Evolutionary conservation across 1,284 basidiomycete genomes (phyloP).

Genomic region (Amylostereum areolatum): DNA sequence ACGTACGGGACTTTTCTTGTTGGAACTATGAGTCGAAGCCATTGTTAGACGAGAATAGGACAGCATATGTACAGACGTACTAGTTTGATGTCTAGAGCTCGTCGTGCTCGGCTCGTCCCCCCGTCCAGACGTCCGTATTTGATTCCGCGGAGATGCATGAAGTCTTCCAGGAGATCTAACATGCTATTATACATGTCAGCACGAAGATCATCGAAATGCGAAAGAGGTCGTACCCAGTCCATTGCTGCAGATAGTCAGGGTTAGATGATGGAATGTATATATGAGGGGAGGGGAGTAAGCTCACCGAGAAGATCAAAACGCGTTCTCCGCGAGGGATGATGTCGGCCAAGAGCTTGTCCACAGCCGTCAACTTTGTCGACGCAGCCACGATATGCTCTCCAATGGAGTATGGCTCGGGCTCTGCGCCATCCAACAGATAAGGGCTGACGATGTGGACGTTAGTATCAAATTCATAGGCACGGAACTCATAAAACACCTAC

Average conservation of each 20-base stretch:
- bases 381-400: slow-evolving; percentile 53
- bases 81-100: slow-evolving; percentile 50
- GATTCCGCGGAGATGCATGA: slow-evolving; percentile 68
- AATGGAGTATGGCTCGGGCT: slow-evolving; percentile 43
- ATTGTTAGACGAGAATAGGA: too few species aligned
- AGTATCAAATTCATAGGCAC: too few species aligned
- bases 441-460: too few species aligned
- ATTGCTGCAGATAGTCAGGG: slow-evolving; percentile 34
- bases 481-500: slow-evolving; percentile 27
- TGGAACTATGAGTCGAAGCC: slow-evolving; percentile 38
- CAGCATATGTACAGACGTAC: slow-evolving; percentile 23
- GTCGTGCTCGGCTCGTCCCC: slow-evolving; percentile 42
- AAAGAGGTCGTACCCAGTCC: slow-evolving; percentile 34
- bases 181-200: slow-evolving; percentile 45
- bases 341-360: slow-evolving; percentile 74
- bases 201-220: not conserved
- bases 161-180: slow-evolving; percentile 82
- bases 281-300: slow-evolving; percentile 12
- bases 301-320: slow-evolving; percentile 81
- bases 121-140: slow-evolving; percentile 78
- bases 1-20: slow-evolving; percentile 46
- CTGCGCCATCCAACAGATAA: too few species aligned
- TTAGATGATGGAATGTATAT: not conserved
- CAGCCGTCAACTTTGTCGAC: slow-evolving; percentile 68
- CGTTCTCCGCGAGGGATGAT: slow-evolving; percentile 77